Conservation (phyloP, 495 filamentous ascomycete species). For the Lasiosphaeria hispida region DNA sequence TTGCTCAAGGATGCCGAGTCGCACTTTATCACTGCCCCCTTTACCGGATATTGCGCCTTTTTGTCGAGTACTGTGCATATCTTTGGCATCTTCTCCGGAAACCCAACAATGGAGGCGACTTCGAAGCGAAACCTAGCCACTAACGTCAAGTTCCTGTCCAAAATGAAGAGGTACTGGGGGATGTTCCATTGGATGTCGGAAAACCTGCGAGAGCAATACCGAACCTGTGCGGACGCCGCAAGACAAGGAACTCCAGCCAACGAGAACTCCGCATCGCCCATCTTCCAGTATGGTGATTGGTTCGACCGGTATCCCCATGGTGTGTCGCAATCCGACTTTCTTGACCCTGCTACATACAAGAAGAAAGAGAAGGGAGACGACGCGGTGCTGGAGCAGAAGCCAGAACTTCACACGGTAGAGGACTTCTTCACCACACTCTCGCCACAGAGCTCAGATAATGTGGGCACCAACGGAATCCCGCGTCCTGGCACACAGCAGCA, state of each 20-base stretch:
- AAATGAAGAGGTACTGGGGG: slow-evolving; percentile 97
- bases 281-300: slow-evolving; percentile 98
- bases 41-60: slow-evolving; percentile 93
- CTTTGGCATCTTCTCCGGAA: slow-evolving; percentile 81
- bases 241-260: slow-evolving; percentile 49
- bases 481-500: slow-evolving; percentile 28
- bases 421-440: slow-evolving; percentile 89
- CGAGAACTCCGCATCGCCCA: slow-evolving; percentile 55
- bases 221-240: slow-evolving; percentile 77
- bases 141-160: slow-evolving; percentile 85
- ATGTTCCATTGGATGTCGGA: slow-evolving; percentile 97
- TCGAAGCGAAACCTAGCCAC: slow-evolving; percentile 84
- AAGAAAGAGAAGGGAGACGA: slow-evolving; percentile 75
- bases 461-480: slow-evolving; percentile 25
- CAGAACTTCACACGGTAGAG: slow-evolving; percentile 88
- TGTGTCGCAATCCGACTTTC: slow-evolving; percentile 77
- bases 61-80: slow-evolving; percentile 89
- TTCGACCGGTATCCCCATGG: slow-evolving; percentile 94
- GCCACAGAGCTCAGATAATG: slow-evolving; percentile 47
- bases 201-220: slow-evolving; percentile 86
- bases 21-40: slow-evolving; percentile 82
- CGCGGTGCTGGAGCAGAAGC: slow-evolving; percentile 77
- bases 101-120: slow-evolving; percentile 66
- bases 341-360: slow-evolving; percentile 66
- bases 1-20: slow-evolving; percentile 77